Conservation (phyloP, 495 filamentous ascomycete species). For the Trichoderma virens region DNA sequence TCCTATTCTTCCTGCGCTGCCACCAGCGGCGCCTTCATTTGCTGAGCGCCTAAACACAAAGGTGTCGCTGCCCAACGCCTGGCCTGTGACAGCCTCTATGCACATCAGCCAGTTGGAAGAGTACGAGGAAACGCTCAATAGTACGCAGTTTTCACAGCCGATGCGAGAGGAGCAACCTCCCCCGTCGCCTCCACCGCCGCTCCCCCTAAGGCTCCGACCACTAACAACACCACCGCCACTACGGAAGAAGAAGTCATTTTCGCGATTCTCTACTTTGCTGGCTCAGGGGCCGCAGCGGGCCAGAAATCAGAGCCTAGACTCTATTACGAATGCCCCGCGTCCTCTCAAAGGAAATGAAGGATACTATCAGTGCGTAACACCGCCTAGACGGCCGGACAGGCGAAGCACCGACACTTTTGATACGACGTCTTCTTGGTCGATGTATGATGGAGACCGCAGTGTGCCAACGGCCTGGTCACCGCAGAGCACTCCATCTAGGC, state of each 20-base stretch:
- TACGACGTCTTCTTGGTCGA: conserved; percentile 34
- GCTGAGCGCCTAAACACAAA: conserved; percentile 35
- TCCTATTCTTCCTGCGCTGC: conserved; percentile 38
- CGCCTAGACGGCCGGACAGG: conserved; percentile 21
- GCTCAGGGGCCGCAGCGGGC: conserved; percentile 32
- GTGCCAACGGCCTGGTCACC: conserved; percentile 37
- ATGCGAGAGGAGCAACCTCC: conserved; percentile 16
- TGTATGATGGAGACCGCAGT: conserved; percentile 30
- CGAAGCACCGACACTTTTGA: conserved; percentile 32
- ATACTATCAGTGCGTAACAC: conserved; percentile 45
- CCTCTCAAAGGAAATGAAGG: conserved; percentile 40
- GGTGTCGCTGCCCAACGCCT: neutral
- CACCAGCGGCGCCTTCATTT: conserved; percentile 41
- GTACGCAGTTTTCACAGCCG: neutral
- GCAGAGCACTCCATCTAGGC: conserved; percentile 29
- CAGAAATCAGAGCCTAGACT: conserved; percentile 31
- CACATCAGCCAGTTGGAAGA: conserved; percentile 1
- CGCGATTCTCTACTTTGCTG: conserved; percentile 48
- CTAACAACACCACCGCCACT: conserved; percentile 41
- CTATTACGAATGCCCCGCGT: conserved; percentile 39
- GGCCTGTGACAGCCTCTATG: neutral
- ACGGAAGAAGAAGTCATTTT: conserved; percentile 52
- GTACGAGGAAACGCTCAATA: conserved; percentile 14
- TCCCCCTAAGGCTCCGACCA: conserved; percentile 31
- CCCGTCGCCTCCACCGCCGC: conserved; percentile 40